phyloP scores from a whole-genome alignment of 1,139 yeast genomes.

The Suhomyces coccinellae region DNA sequence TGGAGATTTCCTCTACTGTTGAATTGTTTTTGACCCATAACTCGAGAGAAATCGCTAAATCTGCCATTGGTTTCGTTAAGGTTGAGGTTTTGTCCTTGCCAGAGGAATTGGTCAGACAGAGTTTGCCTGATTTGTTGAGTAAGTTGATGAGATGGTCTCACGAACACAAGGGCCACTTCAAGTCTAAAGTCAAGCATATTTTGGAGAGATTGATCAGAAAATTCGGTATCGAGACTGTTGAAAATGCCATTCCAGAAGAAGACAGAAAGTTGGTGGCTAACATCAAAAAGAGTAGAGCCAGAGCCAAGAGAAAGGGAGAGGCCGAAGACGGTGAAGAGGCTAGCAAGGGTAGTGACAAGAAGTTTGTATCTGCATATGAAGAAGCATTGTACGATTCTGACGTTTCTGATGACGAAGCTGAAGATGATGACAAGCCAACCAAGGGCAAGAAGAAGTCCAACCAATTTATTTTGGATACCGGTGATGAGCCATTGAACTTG shows the following conservation, averaged over 20 bases:
- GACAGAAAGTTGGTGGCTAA: constrained; percentile 80
- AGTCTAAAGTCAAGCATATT: constrained; percentile 87
- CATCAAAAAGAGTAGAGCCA: constrained; percentile 80
- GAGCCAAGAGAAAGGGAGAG: constrained; percentile 74
- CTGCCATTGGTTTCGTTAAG: constrained; percentile 92
- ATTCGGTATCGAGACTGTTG: constrained; percentile 82
- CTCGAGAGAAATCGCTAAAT: constrained; percentile 89
- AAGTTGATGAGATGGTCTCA: constrained; percentile 90
- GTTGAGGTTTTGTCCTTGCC: constrained; percentile 87
- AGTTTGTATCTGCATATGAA: constrained; percentile 81
- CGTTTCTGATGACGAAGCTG: constrained; percentile 46
- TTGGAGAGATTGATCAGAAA: constrained; percentile 87
- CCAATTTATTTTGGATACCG: constrained; percentile 74
- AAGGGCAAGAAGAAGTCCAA: constrained; percentile 37
- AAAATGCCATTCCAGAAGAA: constrained; percentile 79
- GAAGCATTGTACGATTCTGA: constrained; percentile 71
- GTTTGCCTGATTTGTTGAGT: constrained; percentile 63
- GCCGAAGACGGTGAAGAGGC: constrained; percentile 33
- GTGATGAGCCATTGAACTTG: constrained; percentile 85
- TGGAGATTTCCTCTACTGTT: constrained; percentile 83
- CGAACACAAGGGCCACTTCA: constrained; percentile 94
- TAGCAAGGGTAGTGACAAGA: constrained; percentile 39
- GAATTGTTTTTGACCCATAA: constrained; percentile 88
- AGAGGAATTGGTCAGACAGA: constrained; percentile 68
- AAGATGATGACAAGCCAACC: constrained; percentile 30